Base-by-base conservation (phyloP, 1,139 yeast genomes). In the Wickerhamomyces sp. region DNA sequence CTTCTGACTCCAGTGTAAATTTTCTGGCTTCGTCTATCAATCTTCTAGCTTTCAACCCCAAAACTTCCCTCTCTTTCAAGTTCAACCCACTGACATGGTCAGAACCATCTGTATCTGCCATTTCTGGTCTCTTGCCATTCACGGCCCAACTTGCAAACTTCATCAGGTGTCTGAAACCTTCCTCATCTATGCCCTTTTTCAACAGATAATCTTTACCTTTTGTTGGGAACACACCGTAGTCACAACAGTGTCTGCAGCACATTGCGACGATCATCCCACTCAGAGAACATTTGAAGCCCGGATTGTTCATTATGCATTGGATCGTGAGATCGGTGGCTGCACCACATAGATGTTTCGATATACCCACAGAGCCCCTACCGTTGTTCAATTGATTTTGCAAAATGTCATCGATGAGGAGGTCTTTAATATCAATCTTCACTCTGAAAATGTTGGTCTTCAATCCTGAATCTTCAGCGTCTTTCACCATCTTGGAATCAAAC, bases 231-330 rank as follows among this genome's bases (percentile, higher is more conserved):
- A 39, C 47, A 0, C 54, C 46, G 24, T 54, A 44, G 23, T 49
- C 44, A 52, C 96, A 88, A n/a, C 80, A 78, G 53, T 88, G 96
- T 40, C 96, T 69, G 57, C 96, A 88, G 52, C 96, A 88, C 85
- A 88, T 79, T n/a, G 96, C 96, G 29, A 88, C 85, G 28, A 83
- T 61, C 39, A 83, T 57, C 0, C 93, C 94, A 2, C 62, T 58
- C 35, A 77, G 56, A 17, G 40, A 37, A 28, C 42, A 35, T 23
- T 42, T 39, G 12, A 48, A 35, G 4, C 35, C 20, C 6, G 46
- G 33, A 18, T 75, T 70, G 39, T 77, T 78, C 21, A 68, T 43
- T 2, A 86, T 54, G 62, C 88, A 83, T 46, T 78, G 69, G 26
- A 88, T 58, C 0, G 96, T 83, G 32, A 88, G 63, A 55, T 88